A percentile compares a stretch with the other conserved stretches of the same genome.
phyloP scores from a whole-genome alignment of 176 grass and related monocot species.

The Puccinellia tenuiflora region DNA sequence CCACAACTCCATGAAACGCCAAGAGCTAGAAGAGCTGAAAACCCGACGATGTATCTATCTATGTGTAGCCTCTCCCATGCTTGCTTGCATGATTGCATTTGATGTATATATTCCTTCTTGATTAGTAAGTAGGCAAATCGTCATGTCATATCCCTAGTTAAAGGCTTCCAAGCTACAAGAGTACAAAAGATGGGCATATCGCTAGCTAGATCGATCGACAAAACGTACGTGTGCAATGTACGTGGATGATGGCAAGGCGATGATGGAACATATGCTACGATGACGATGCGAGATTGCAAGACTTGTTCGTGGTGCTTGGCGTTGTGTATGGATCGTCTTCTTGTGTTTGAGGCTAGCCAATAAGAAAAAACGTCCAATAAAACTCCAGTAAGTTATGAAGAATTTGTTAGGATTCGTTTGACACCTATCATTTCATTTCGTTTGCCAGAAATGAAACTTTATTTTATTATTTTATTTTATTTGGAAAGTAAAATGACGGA shows the following conservation, averaged over 20 bases:
- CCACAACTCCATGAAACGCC: constrained; percentile 19
- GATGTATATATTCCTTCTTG: not conserved
- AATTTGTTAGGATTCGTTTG: too few relatives aligned
- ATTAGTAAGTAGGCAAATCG: not conserved
- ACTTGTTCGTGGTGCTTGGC: not conserved
- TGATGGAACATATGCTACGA: not conserved
- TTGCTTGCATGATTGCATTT: not conserved
- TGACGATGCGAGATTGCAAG: not conserved
- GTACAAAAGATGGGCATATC: not conserved
- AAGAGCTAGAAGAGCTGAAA: constrained; percentile 18
- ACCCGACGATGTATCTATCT: not conserved
- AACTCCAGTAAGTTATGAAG: too few relatives aligned
- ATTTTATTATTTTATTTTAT: too few relatives aligned
- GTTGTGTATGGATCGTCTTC: not conserved
- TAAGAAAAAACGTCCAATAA: too few relatives aligned
- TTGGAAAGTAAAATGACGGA: too few relatives aligned
- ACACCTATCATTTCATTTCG: too few relatives aligned
- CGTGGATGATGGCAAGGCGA: not conserved
- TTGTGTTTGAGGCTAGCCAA: too few relatives aligned
- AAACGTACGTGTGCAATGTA: not conserved
- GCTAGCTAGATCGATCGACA: not conserved
- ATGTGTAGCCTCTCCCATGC: not conserved
- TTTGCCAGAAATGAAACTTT: too few relatives aligned
- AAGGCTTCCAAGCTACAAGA: not conserved
- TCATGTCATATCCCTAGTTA: not conserved